Base-by-base conservation (phyloP, 306 rosid species). In the Cicer chorassanicum region DNA sequence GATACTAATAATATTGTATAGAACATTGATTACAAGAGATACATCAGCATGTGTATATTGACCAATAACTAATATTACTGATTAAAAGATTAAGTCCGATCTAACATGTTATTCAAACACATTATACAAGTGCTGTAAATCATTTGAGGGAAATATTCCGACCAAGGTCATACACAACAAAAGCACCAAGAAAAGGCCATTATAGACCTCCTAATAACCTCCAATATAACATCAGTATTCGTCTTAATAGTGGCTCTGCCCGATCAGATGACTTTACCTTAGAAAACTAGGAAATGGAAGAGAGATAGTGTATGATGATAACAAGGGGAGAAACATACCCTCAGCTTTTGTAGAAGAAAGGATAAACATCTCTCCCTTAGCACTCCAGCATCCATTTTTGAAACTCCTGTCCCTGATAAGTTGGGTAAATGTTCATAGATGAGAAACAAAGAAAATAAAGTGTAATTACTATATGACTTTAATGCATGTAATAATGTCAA, bases 361-460 rank as follows among this genome's bases (percentile, higher is more conserved):
- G 82, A 81, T 74, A 91, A 78, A 72, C 97, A 91, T 61, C 49
- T 84, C 81, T 86, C 83, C 84, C 96, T 82, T 51, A 90, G 74
- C 66, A 85, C 87, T 72, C 51, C 85, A 49, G 89, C 83, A 50
- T 94, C 92, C n/a, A 39, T 82, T 81, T 88, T 88, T 34, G 87
- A 83, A 69, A 91, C 80, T 55, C 90, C 96, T 40, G 89, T 87
- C 78, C 98, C 98, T 91, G 90, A 43, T 9, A 61, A 54, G 77
- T 68, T 54, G 24, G 51, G 48, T 5, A 61, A 45, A 13, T 42
- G 1, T 78, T 48, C 65, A 10, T 7, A 64, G 3, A 71, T 43
- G 45, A 59, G 68, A 57, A 9, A 55, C 21, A n/a, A 11, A 36
- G 13, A 42, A 71, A 70, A 67, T 12, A 68, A 64, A 64, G 64